Conservation (phyloP, 2,329 filamentous ascomycete genomes). For the Hysterium pulicare region DNA sequence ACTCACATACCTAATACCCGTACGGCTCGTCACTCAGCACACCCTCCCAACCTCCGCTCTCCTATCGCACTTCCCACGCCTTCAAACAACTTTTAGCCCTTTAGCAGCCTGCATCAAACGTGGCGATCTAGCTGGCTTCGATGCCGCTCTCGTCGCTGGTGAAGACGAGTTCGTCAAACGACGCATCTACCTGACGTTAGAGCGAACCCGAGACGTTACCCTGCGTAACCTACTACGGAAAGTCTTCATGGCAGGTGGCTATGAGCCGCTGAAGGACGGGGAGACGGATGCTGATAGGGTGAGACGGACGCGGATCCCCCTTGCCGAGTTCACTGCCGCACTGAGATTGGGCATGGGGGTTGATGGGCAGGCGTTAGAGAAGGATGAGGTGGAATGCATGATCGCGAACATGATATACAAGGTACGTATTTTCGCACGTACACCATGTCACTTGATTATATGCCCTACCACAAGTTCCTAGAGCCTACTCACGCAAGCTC, state of each 20-base stretch:
- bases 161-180: conserved; percentile 93
- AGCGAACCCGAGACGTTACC: conserved; percentile 86
- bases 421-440: conserved; percentile 50
- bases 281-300: conserved; percentile 60
- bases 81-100: conserved; percentile 75
- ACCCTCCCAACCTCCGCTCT: conserved; percentile 72
- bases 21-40: conserved; percentile 82
- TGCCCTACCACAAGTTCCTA: conserved; percentile 8
- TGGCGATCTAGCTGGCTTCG: conserved; percentile 81
- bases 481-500: too few relatives aligned
- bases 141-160: conserved; percentile 72
- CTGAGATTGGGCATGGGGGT: conserved; percentile 67
- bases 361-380: conserved; percentile 63
- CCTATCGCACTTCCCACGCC: conserved; percentile 69
- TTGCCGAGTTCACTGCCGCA: conserved; percentile 81
- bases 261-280: conserved; percentile 67
- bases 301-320: conserved; percentile 69
- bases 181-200: conserved; percentile 90
- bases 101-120: conserved; percentile 74
- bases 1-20: conserved; percentile 90
- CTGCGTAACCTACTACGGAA: conserved; percentile 88
- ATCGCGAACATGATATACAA: conserved; percentile 98
- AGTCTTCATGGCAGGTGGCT: conserved; percentile 82
- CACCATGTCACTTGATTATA: conserved; percentile 5
- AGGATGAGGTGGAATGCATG: conserved; percentile 92